Conservation (phyloP, 306 rosid species). For the Parietaria judaica region DNA sequence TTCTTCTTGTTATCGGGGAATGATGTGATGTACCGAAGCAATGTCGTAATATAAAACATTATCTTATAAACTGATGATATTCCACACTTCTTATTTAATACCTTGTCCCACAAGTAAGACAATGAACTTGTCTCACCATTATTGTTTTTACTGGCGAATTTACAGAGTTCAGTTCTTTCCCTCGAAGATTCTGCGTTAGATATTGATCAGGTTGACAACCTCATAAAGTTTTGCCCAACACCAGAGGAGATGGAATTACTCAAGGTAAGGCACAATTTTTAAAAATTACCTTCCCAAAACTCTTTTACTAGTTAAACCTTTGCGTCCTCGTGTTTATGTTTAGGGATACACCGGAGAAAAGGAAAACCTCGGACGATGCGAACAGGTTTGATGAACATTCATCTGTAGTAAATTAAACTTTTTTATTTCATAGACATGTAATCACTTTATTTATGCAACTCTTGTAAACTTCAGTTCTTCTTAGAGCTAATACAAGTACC, state of each 20-base stretch:
- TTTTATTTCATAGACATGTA: neutral
- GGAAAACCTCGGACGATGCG: slow-evolving; percentile 88
- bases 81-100: no score
- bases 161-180: slow-evolving; percentile 68
- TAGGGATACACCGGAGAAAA: slow-evolving; percentile 80
- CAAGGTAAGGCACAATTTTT: slow-evolving; percentile 43
- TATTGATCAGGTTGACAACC: slow-evolving; percentile 80
- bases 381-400: slow-evolving; percentile 51
- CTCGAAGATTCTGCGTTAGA: slow-evolving; percentile 72
- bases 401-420: neutral
- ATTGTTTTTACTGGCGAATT: slow-evolving; percentile 16
- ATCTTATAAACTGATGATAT: no score
- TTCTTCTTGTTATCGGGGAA: no score
- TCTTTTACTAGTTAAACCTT: slow-evolving; percentile 17
- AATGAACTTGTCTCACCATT: neutral
- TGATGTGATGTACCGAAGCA: neutral
- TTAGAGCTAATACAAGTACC: slow-evolving; percentile 79
- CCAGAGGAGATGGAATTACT: slow-evolving; percentile 88
- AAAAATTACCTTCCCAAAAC: neutral
- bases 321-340: slow-evolving; percentile 22
- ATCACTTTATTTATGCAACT: slow-evolving; percentile 10
- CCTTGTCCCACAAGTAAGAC: neutral
- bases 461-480: slow-evolving; percentile 52
- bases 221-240: slow-evolving; percentile 84
- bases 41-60: neutral